Conservation (phyloP, 345 rosid species). For the Barbarea vulgaris region DNA sequence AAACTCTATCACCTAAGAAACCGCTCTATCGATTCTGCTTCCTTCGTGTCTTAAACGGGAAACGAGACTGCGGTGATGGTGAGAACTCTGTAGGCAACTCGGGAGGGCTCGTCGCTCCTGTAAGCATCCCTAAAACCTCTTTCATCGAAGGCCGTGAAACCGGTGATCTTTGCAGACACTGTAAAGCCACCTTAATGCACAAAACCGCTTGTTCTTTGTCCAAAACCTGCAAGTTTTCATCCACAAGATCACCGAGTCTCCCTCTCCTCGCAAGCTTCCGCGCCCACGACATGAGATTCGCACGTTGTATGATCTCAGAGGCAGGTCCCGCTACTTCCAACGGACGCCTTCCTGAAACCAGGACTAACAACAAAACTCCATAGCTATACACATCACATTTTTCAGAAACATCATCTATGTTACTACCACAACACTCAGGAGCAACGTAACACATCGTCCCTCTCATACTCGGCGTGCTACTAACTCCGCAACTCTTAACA, state of each 20-base stretch:
- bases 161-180: slow-evolving; percentile 87
- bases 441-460: slow-evolving; percentile 93
- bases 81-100: slow-evolving; percentile 77
- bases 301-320: slow-evolving; percentile 70
- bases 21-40: slow-evolving; percentile 43
- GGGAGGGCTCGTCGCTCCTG: slow-evolving; percentile 58
- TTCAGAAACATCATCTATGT: slow-evolving; percentile 59
- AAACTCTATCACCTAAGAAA: background rate
- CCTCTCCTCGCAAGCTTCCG: slow-evolving; percentile 73
- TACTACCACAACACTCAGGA: slow-evolving; percentile 84
- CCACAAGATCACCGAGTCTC: slow-evolving; percentile 80
- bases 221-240: slow-evolving; percentile 53
- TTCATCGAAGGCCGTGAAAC: slow-evolving; percentile 71
- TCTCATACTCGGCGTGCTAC: slow-evolving; percentile 97
- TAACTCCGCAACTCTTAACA: slow-evolving; percentile 68
- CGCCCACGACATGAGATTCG: slow-evolving; percentile 92
- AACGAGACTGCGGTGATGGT: slow-evolving; percentile 73
- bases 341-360: slow-evolving; percentile 87
- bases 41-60: slow-evolving; percentile 57
- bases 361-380: slow-evolving; percentile 74
- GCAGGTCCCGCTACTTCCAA: slow-evolving; percentile 77
- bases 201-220: slow-evolving; percentile 73
- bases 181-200: slow-evolving; percentile 77
- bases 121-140: slow-evolving; percentile 77
- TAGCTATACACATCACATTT: slow-evolving; percentile 91